Base-by-base conservation (phyloP, 2,329 filamentous ascomycete genomes). In the Metarhizium brunneum region DNA sequence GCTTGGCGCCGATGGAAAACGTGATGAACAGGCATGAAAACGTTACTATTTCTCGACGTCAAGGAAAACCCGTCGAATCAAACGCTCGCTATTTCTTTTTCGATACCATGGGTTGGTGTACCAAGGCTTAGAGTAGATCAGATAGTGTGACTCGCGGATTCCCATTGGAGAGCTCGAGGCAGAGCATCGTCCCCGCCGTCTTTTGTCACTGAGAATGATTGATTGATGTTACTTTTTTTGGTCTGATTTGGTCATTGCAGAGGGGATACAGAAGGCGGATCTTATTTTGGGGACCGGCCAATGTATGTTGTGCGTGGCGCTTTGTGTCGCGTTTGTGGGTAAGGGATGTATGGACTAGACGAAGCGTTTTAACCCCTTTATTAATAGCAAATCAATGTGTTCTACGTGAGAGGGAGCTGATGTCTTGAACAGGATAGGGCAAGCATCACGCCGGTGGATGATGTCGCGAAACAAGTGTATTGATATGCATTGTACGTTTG, bases 61-160 rank as follows among this genome's bases (percentile, higher is more conserved):
- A 30, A 55, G 50, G 40, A 47, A 16, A 40, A 36, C 43, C 6
- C 25, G n/a, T 56, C 30, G 16, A 54, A 35, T 43, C 38, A n/a
- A 13, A 36, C 32, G 55, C 35, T 55, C 25, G 10, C 42, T 51
- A 45, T 61, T 63, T 61, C 62, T 64, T 65, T 58, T 67, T 70
- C 67, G 67, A 73, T 73, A 72, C 69, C 69, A 71, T 60, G 58
- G 64, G 58, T 61, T 61, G 62, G 58, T 64, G 64, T 59, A 62
- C 60, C 49, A 58, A 59, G 61, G 61, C 60, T 62, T 69, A 68
- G 67, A 71, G 63, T 70, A 70, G 65, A 71, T 59, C 64, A 63
- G 62, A 61, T 67, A 65, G 66, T 67, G 63, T 56, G 53, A 57
- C 18, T 47, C 36, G 49, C 62, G 57, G 57, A 52, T 30, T 20